Conservation (phyloP, 2,329 filamentous ascomycete genomes). For the Exophiala viscosa region DNA sequence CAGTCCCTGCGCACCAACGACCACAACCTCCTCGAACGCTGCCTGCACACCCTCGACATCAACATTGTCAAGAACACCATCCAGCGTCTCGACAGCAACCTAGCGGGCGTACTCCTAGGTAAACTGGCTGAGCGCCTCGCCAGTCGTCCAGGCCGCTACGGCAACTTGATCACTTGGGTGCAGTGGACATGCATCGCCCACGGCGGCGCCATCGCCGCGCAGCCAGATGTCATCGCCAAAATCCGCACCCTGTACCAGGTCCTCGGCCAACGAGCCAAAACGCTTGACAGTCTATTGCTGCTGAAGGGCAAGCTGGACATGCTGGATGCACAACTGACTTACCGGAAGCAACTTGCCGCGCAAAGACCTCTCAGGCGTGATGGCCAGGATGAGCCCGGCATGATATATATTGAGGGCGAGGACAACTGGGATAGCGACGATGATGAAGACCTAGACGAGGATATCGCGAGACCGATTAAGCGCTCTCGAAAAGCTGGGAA, state of each 20-base stretch:
- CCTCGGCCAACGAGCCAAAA: conserved; percentile 78
- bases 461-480: conserved; percentile 10
- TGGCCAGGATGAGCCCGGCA: conserved; percentile 57
- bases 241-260: conserved; percentile 79
- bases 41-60: conserved; percentile 74
- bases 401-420: conserved; percentile 80
- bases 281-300: conserved; percentile 74
- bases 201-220: conserved; percentile 82
- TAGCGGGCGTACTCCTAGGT: conserved; percentile 73
- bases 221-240: conserved; percentile 75
- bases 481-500: conserved; percentile 26
- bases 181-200: conserved; percentile 92
- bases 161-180: conserved; percentile 89
- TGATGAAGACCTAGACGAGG: conserved; percentile 36
- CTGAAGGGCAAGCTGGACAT: conserved; percentile 95
- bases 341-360: conserved; percentile 61
- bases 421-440: conserved; percentile 41
- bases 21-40: conserved; percentile 82
- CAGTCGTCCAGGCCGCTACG: conserved; percentile 80
- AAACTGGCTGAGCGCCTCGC: conserved; percentile 85
- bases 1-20: conserved; percentile 94
- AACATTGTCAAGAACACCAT: conserved; percentile 81
- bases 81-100: conserved; percentile 78
- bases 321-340: conserved; percentile 81
- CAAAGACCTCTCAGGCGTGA: conserved; percentile 54